Percentiles rank a stretch among this genome's conserved stretches.
Conservation (phyloP, 768 basidiomycete species). For the Russula emetica region DNA sequence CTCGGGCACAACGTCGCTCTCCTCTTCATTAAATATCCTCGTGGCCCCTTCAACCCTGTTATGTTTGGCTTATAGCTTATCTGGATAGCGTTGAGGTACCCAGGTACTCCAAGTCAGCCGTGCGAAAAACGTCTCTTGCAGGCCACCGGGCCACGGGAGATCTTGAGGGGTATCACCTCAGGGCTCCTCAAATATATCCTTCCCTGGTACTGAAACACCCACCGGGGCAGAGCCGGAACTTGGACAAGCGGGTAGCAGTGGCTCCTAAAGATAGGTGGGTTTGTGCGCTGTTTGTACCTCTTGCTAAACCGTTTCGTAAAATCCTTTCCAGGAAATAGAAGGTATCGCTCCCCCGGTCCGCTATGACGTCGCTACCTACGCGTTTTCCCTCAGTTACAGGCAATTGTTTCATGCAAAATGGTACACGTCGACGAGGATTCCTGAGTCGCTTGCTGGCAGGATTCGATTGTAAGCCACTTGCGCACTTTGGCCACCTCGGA, state of each 20-base stretch:
- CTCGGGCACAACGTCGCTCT: not conserved
- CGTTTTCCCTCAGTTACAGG: not conserved
- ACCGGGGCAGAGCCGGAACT: not conserved
- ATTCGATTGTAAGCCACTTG: not conserved
- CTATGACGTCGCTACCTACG: not conserved
- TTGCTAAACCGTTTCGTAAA: not conserved
- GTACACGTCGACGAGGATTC: not conserved
- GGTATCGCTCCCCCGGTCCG: not conserved
- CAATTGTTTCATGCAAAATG: not conserved
- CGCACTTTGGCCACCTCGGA: not conserved
- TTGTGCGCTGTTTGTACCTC: not conserved
- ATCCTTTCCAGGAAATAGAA: not conserved
- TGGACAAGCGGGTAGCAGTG: not conserved
- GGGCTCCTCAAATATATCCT: not conserved
- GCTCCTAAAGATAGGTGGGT: not conserved
- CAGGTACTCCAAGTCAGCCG: not conserved
- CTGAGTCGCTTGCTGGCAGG: not conserved
- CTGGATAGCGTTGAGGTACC: not conserved
- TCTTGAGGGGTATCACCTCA: not conserved
- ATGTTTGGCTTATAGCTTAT: not conserved
- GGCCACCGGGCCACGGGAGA: too few species aligned
- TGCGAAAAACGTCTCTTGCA: not conserved
- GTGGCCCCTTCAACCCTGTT: not conserved
- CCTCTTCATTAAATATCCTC: not conserved
- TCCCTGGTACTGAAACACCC: not conserved